phyloP scores from a whole-genome alignment of 345 rosid species.

The Populus euphratica region DNA sequence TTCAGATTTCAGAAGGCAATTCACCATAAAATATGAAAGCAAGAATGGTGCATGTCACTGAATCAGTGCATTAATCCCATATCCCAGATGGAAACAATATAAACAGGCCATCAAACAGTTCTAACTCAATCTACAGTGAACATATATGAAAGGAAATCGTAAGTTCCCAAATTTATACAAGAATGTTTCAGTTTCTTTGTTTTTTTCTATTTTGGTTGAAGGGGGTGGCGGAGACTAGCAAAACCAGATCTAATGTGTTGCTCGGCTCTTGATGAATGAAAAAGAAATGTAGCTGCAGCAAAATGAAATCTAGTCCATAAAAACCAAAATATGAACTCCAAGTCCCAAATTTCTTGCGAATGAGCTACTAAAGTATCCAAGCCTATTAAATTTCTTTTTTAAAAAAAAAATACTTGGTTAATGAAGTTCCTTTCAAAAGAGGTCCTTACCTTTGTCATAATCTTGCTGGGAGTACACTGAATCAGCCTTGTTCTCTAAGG shows the following conservation, averaged over 20 bases:
- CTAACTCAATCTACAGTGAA: not conserved
- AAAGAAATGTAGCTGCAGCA: not conserved
- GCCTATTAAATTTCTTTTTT: not conserved
- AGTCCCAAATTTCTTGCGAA: not conserved
- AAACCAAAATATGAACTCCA: not conserved
- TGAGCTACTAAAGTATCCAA: not conserved
- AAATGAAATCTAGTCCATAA: not conserved
- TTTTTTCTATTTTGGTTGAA: not conserved
- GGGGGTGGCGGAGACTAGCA: not conserved
- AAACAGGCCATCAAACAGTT: not conserved
- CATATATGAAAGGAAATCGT: not conserved
- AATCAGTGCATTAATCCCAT: not conserved
- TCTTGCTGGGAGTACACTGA: slow-evolving; percentile 14
- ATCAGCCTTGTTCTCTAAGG: slow-evolving; percentile 16
- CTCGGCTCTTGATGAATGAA: not conserved
- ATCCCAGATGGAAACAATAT: not conserved
- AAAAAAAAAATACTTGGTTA: not conserved
- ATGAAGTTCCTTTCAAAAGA: slow-evolving; percentile 2
- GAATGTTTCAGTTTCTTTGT: not conserved
- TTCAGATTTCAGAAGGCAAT: too few relatives aligned
- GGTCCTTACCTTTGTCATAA: slow-evolving; percentile 27
- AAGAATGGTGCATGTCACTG: not conserved
- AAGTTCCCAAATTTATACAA: not conserved
- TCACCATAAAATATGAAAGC: not conserved
- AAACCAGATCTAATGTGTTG: not conserved